Percentiles rank a stretch among this genome's conserved stretches.
phyloP scores from a whole-genome alignment of 1,284 basidiomycete genomes.

The Phaffia rhodozyma region DNA sequence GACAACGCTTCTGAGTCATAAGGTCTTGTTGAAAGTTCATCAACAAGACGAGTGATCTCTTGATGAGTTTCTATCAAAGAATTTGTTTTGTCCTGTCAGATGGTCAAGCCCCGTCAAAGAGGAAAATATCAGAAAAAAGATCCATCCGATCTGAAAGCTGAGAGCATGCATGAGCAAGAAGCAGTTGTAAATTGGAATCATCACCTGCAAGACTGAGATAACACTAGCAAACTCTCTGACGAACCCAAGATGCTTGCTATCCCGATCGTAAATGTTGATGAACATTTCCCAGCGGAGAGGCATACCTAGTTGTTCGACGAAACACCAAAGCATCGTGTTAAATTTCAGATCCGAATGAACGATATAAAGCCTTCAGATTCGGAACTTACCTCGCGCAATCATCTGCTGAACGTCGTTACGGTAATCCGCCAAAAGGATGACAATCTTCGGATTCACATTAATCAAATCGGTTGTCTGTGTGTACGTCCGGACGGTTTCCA shows the following conservation, averaged over 20 bases:
- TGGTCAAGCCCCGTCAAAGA: not conserved
- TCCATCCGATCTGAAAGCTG: not conserved
- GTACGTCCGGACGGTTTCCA: constrained; percentile 96
- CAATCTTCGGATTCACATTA: constrained; percentile 76
- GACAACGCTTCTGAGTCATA: constrained; percentile 74
- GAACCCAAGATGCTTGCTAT: constrained; percentile 81
- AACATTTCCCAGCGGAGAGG: constrained; percentile 94
- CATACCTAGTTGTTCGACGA: constrained; percentile 37
- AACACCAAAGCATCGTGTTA: too few relatives aligned
- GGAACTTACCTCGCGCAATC: constrained; percentile 58
- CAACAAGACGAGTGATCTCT: constrained; percentile 69
- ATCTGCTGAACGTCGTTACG: constrained; percentile 80
- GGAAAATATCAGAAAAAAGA: not conserved
- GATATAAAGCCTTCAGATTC: not conserved
- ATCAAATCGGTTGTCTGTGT: constrained; percentile 85
- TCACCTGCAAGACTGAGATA: constrained; percentile 70
- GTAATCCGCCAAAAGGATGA: constrained; percentile 85
- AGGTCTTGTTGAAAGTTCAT: constrained; percentile 74
- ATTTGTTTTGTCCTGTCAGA: constrained; percentile 75
- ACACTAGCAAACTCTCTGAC: constrained; percentile 90
- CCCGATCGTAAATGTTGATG: constrained; percentile 80
- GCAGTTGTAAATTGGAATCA: constrained; percentile 15
- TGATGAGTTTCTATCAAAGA: constrained; percentile 82
- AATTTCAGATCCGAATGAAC: not conserved
- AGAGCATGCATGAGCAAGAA: not conserved